Conservation (phyloP, 148 eudicot species). For the Dysphania ambrosioides region DNA sequence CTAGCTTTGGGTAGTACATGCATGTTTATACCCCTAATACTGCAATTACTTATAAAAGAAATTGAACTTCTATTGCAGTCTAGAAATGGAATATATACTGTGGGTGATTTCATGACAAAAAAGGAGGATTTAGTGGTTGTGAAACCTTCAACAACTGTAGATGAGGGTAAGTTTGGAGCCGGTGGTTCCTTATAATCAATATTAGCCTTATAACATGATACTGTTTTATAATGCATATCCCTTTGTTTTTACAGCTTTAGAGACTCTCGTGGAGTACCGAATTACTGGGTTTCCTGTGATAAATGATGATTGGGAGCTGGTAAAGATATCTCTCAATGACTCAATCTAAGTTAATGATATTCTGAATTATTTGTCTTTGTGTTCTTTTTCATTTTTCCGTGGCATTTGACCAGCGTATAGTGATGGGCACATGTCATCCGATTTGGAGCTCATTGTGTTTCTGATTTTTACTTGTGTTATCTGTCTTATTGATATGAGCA, state of each 20-base stretch:
- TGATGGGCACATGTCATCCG: background rate
- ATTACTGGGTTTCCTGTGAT: constrained; percentile 86
- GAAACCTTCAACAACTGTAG: constrained; percentile 75
- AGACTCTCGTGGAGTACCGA: constrained; percentile 61
- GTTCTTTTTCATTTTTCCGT: background rate
- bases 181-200: background rate
- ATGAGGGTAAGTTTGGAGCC: constrained; percentile 53
- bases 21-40: background rate
- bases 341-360: background rate
- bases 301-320: constrained; percentile 91
- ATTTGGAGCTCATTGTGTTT: constrained; percentile 4
- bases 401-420: background rate
- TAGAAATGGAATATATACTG: constrained; percentile 62
- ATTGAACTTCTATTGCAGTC: constrained; percentile 38
- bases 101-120: constrained; percentile 80
- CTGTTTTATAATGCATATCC: background rate
- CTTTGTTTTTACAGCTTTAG: constrained; percentile 34
- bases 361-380: background rate
- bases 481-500: background rate
- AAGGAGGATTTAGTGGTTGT: constrained; percentile 70
- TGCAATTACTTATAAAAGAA: background rate
- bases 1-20: background rate
- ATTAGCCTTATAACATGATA: constrained; percentile 4
- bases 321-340: constrained; percentile 25
- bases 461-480: background rate